These are phyloP conservation scores for Phymatotrichopsis omnivora DNA, from an alignment of 2,329 filamentous ascomycete genomes.

Conservation along the genomic window DNA sequence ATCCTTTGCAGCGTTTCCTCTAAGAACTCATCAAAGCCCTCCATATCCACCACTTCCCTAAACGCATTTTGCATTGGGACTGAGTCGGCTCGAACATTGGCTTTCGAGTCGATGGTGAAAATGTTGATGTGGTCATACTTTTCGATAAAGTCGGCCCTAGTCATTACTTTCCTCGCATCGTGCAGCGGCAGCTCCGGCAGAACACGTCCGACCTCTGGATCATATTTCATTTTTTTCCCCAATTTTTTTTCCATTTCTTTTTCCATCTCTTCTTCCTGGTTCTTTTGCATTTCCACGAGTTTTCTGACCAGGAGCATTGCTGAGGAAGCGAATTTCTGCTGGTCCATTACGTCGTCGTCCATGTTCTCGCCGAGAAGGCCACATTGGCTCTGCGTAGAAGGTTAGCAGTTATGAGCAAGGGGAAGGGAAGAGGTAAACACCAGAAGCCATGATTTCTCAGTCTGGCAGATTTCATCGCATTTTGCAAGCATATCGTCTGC, in stretches of 20 bases:
- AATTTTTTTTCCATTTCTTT: constrained; percentile 42
- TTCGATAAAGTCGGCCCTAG: constrained; percentile 86
- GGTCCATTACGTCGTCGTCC: constrained; percentile 71
- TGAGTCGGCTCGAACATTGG: constrained; percentile 80
- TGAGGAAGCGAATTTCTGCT: constrained; percentile 47
- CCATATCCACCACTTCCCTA: constrained; percentile 63
- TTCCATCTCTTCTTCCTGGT: constrained; percentile 26
- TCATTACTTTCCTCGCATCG: constrained; percentile 85
- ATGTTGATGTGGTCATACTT: constrained; percentile 88
- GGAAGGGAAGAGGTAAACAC: constrained; percentile 1
- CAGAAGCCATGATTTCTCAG: constrained; percentile 68
- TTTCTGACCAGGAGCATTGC: constrained; percentile 89
- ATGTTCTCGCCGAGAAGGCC: constrained; percentile 65
- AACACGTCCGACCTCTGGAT: constrained; percentile 63
- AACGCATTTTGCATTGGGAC: constrained; percentile 96
- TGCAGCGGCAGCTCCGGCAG: constrained; percentile 74
- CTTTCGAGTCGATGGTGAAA: constrained; percentile 81
- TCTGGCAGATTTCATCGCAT: constrained; percentile 60
- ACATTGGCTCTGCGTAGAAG: constrained; percentile 49
- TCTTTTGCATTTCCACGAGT: constrained; percentile 68
- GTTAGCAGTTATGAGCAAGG: constrained; percentile 1
- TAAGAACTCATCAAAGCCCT: constrained; percentile 72
- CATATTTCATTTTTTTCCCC: too few relatives aligned
- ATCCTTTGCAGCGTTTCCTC: constrained; percentile 78
- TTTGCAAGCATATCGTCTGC: constrained; percentile 66